phyloP scores from a whole-genome alignment of 441 rosid genomes.

The Mallotus repandus region DNA sequence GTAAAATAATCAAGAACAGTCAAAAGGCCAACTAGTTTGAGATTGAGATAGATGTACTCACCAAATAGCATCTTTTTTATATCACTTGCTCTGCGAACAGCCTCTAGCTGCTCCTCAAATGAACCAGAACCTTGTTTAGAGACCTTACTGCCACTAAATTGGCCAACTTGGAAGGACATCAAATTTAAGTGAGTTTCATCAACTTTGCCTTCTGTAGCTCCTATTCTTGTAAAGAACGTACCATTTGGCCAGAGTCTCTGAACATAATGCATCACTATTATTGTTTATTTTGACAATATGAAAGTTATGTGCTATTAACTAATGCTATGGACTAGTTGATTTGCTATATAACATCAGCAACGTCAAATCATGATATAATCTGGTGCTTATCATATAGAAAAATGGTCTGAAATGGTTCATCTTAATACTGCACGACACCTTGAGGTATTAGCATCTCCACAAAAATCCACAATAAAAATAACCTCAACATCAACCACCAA shows the following conservation, averaged over 20 bases:
- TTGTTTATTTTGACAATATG: too few relatives aligned
- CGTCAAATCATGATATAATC: background rate
- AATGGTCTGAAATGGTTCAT: background rate
- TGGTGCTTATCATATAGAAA: background rate
- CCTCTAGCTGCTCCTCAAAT: slow-evolving; percentile 83
- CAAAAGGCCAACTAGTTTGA: background rate
- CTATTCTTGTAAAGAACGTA: slow-evolving; percentile 60
- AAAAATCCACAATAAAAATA: background rate
- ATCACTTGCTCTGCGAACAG: slow-evolving; percentile 81
- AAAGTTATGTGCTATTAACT: background rate
- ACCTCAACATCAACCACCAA: background rate
- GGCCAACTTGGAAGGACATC: slow-evolving; percentile 43
- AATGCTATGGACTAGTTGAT: background rate
- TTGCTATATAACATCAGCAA: background rate
- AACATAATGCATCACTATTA: background rate
- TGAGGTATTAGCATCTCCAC: background rate
- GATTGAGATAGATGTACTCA: slow-evolving; percentile 34
- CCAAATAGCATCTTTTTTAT: slow-evolving; percentile 85
- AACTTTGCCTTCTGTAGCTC: slow-evolving; percentile 33
- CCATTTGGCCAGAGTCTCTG: slow-evolving; percentile 96
- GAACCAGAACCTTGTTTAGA: slow-evolving; percentile 54
- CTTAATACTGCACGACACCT: background rate
- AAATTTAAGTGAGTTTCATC: slow-evolving; percentile 37
- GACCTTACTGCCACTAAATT: slow-evolving; percentile 53
- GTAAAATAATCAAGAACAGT: background rate